Evolutionary conservation across 805 yeast species (phyloP).

Genomic region (Candida lessepsii): DNA sequence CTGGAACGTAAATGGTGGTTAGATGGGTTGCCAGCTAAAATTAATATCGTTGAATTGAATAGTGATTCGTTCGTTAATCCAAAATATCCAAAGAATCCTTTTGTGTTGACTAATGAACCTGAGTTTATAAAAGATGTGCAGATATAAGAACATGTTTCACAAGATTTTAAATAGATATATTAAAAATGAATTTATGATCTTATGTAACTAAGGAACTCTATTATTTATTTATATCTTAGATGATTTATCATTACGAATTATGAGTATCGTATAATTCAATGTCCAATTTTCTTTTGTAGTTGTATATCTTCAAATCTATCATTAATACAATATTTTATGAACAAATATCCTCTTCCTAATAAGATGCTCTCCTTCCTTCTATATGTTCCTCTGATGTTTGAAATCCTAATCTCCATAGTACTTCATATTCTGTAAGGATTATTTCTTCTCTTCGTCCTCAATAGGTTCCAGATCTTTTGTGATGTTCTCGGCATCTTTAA

Average conservation of each 20-base stretch:
- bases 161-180: background rate
- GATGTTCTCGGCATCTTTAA: slow-evolving; percentile 48
- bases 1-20: slow-evolving; percentile 91
- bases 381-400: too few species aligned
- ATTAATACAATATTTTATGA: too few species aligned
- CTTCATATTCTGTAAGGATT: too few species aligned
- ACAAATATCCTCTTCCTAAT: too few species aligned
- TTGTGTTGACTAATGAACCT: slow-evolving; percentile 49
- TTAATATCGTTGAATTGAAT: slow-evolving; percentile 48
- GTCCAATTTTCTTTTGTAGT: too few species aligned
- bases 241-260: too few species aligned
- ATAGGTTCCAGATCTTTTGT: slow-evolving; percentile 7
- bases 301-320: too few species aligned
- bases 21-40: slow-evolving; percentile 68
- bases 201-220: too few species aligned
- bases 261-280: too few species aligned
- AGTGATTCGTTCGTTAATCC: slow-evolving; percentile 62
- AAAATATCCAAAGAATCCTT: slow-evolving; percentile 68
- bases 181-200: slow-evolving; percentile 1
- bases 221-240: too few species aligned
- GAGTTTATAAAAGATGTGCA: slow-evolving; percentile 43
- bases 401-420: too few species aligned
- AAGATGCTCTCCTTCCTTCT: too few species aligned
- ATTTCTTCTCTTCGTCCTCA: background rate
- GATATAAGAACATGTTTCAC: background rate